phyloP scores from a whole-genome alignment of 2,329 filamentous ascomycete genomes.

The Didymellaceae sp. region DNA sequence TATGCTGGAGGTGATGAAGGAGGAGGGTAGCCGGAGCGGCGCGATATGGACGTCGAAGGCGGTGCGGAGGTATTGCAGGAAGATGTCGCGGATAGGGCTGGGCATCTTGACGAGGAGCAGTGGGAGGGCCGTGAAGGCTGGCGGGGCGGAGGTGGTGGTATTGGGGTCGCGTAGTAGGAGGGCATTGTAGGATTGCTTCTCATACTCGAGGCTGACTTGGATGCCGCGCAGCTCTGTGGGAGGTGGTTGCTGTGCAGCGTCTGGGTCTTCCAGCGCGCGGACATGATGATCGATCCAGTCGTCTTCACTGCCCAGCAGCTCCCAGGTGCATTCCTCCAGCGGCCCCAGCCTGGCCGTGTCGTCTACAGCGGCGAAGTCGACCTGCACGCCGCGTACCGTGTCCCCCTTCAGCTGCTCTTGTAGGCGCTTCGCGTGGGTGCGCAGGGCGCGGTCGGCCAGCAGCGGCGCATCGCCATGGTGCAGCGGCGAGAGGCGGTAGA shows the following conservation, averaged over 20 bases:
- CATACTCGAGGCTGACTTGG: conserved; percentile 57
- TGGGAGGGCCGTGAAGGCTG: conserved; percentile 56
- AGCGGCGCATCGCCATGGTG: conserved; percentile 53
- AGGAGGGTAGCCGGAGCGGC: conserved; percentile 52
- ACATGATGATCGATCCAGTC: conserved; percentile 48
- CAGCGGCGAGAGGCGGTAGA: conserved; percentile 62
- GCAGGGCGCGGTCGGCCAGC: conserved; percentile 48
- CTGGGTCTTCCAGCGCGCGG: conserved; percentile 42
- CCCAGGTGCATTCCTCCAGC: conserved; percentile 57
- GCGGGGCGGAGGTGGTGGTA: conserved; percentile 35
- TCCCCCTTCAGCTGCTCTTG: conserved; percentile 59
- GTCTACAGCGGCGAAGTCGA: conserved; percentile 47
- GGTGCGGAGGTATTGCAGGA: conserved; percentile 57
- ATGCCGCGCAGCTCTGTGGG: conserved; percentile 51
- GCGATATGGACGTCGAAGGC: conserved; percentile 60
- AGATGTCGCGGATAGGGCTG: conserved; percentile 55
- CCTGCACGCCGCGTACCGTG: conserved; percentile 54
- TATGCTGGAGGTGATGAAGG: conserved; percentile 54
- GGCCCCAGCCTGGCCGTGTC: conserved; percentile 55
- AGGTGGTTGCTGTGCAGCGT: conserved; percentile 37
- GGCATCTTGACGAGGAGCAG: conserved; percentile 60
- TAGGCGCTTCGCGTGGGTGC: conserved; percentile 56
- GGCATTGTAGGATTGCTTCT: conserved; percentile 57
- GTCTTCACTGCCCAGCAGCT: conserved; percentile 50
- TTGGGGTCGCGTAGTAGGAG: conserved; percentile 54